Conservation (phyloP, 371 early-diverging fungal genomes). For the Mortierella sp. region DNA sequence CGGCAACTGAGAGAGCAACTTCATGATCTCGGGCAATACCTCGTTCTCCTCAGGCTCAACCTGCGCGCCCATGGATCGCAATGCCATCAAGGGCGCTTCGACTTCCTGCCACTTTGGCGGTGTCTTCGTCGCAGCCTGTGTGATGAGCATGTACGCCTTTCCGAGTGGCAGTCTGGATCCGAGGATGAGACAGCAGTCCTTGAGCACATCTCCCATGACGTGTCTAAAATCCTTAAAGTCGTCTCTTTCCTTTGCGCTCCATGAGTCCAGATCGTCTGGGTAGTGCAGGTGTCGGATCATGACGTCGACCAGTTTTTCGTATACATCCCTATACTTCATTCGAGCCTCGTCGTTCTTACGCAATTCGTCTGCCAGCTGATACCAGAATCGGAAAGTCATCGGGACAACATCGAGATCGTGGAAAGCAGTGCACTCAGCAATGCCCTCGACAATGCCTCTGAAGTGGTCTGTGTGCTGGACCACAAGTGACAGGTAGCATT, state of each 20-base stretch:
- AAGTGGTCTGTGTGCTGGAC: slow-evolving; percentile 73
- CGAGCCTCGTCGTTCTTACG: slow-evolving; percentile 59
- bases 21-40: slow-evolving; percentile 91
- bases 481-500: slow-evolving; percentile 82
- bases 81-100: slow-evolving; percentile 93
- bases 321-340: slow-evolving; percentile 70
- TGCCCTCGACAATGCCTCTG: slow-evolving; percentile 75
- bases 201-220: slow-evolving; percentile 96
- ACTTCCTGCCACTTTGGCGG: slow-evolving; percentile 88
- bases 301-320: slow-evolving; percentile 77
- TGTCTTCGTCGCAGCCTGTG: slow-evolving; percentile 48
- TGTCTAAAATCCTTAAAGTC: slow-evolving; percentile 96
- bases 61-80: slow-evolving; percentile 92
- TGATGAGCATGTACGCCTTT: slow-evolving; percentile 70
- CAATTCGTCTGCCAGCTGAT: slow-evolving; percentile 75
- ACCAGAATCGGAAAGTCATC: slow-evolving; percentile 92
- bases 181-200: slow-evolving; percentile 89
- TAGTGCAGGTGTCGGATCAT: slow-evolving; percentile 87
- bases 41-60: slow-evolving; percentile 76
- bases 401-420: slow-evolving; percentile 78
- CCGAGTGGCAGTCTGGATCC: slow-evolving; percentile 80
- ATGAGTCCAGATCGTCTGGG: slow-evolving; percentile 74
- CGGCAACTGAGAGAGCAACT: slow-evolving; percentile 84
- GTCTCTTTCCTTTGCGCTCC: slow-evolving; percentile 90
- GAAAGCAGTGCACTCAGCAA: slow-evolving; percentile 77